These are phyloP conservation scores for Claviceps sp. DNA, from an alignment of 2,329 filamentous ascomycete genomes.

Conservation along the genomic window DNA sequence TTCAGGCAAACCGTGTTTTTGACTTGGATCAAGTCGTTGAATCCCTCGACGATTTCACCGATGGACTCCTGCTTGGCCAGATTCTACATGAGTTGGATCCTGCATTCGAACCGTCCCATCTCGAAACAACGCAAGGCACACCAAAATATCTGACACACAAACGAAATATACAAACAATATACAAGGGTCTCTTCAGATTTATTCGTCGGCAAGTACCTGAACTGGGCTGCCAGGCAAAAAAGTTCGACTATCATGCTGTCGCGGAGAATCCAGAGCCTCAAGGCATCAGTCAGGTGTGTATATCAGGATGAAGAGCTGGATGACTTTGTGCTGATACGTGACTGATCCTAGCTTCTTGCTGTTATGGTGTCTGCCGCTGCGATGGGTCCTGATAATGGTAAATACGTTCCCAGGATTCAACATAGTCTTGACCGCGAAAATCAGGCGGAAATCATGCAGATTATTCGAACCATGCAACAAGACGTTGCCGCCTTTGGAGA, in stretches of 20 bases:
- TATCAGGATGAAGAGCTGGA: conserved; percentile 11
- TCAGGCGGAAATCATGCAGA: conserved; percentile 32
- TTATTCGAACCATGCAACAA: conserved; percentile 28
- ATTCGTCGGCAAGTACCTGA: conserved; percentile 39
- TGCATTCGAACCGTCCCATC: conserved; percentile 40
- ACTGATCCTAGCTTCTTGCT: conserved; percentile 40
- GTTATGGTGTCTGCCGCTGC: conserved; percentile 49
- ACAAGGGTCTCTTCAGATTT: conserved; percentile 41
- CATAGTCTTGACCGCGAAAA: conserved; percentile 26
- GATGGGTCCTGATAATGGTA: conserved; percentile 41
- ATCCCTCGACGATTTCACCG: conserved; percentile 37
- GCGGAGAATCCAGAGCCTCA: conserved; percentile 42
- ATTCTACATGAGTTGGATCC: conserved; percentile 45
- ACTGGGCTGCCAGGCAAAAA: conserved; percentile 37
- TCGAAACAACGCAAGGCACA: conserved; percentile 32
- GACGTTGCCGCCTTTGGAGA: conserved; percentile 23
- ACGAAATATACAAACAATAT: conserved; percentile 39
- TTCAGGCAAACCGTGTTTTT: conserved; percentile 26
- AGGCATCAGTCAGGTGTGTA: conserved; percentile 37
- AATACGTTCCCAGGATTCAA: conserved; percentile 36
- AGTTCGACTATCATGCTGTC: conserved; percentile 43
- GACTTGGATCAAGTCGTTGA: conserved; percentile 31
- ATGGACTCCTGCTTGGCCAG: conserved; percentile 40
- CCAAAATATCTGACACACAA: conserved; percentile 34
- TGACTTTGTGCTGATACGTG: neutral